These are phyloP conservation scores for Ophiostoma sp. DNA, from an alignment of 2,329 filamentous ascomycete species.

Conservation along the genomic window DNA sequence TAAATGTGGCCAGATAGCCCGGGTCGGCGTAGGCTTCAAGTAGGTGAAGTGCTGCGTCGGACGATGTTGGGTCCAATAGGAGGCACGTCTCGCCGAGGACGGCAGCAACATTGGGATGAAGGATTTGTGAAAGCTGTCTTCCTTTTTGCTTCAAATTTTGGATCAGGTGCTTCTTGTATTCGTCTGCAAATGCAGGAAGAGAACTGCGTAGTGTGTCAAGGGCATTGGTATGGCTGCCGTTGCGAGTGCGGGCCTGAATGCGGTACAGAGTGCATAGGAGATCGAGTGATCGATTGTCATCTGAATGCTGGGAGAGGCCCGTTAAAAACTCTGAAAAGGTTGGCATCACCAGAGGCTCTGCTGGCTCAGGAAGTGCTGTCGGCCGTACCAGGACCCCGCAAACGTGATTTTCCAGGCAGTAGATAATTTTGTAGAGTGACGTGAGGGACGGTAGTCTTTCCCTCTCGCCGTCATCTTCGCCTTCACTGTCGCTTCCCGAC, in stretches of 20 bases:
- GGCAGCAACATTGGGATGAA: constrained; percentile 1
- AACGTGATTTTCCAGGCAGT: constrained; percentile 23
- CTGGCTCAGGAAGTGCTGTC: constrained; percentile 17
- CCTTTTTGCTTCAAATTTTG: not conserved
- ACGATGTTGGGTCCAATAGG: not conserved
- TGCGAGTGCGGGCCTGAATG: constrained; percentile 11
- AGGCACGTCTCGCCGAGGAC: constrained; percentile 14
- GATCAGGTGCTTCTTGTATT: not conserved
- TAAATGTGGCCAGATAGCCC: not conserved
- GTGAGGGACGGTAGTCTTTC: not conserved
- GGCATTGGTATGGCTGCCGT: not conserved
- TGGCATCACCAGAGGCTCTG: not conserved
- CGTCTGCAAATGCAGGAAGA: not conserved
- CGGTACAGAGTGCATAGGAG: constrained; percentile 14
- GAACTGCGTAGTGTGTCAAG: not conserved
- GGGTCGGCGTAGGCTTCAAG: not conserved
- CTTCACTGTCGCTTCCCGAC: not conserved
- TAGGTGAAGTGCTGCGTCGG: not conserved
- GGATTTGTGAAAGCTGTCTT: not conserved
- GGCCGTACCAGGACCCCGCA: constrained; percentile 20
- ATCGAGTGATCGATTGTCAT: not conserved
- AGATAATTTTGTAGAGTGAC: constrained; percentile 15
- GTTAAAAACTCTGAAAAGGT: not conserved
- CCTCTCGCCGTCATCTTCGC: not conserved
- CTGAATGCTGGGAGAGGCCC: not conserved